Percentiles rank a stretch among this genome's conserved stretches.
These are phyloP conservation scores for Cinnamomum micranthum DNA, from an alignment of 164 flowering plant genomes.

Conservation along the genomic window DNA sequence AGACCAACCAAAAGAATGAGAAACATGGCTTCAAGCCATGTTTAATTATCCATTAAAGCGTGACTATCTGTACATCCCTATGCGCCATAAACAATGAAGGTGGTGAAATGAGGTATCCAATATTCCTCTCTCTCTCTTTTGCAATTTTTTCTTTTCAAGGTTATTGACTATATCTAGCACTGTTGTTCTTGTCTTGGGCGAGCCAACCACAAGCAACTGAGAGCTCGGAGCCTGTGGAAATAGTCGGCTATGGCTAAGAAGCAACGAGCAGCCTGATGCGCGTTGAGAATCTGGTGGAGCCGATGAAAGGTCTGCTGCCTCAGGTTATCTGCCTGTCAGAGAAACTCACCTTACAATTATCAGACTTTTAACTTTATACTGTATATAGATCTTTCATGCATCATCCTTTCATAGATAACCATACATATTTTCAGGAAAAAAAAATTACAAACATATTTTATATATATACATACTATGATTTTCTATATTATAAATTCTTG, in stretches of 20 bases:
- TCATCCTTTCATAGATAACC: no score
- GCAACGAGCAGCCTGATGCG: conserved; percentile 73
- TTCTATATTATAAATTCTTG: no score
- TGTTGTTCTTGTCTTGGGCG: conserved; percentile 61
- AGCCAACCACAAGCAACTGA: conserved; percentile 75
- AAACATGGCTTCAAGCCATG: background rate
- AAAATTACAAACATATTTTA: no score
- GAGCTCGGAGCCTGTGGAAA: conserved; percentile 78
- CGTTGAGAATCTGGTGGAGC: conserved; percentile 64
- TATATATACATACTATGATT: no score
- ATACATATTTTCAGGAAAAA: no score
- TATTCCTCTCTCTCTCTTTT: background rate
- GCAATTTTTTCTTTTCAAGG: background rate
- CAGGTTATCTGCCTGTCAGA: conserved; percentile 71
- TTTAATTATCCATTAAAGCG: background rate
- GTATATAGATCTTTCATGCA: no score
- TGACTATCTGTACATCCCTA: conserved; percentile 22
- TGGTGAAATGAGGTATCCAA: background rate
- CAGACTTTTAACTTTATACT: background rate
- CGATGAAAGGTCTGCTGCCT: conserved; percentile 78
- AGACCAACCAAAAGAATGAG: background rate
- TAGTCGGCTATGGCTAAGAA: conserved; percentile 70
- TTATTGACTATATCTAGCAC: background rate
- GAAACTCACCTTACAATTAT: background rate
- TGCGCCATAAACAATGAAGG: background rate